Conservation (phyloP, 2,329 filamentous ascomycete species). For the Phyllosticta citribraziliensis region DNA sequence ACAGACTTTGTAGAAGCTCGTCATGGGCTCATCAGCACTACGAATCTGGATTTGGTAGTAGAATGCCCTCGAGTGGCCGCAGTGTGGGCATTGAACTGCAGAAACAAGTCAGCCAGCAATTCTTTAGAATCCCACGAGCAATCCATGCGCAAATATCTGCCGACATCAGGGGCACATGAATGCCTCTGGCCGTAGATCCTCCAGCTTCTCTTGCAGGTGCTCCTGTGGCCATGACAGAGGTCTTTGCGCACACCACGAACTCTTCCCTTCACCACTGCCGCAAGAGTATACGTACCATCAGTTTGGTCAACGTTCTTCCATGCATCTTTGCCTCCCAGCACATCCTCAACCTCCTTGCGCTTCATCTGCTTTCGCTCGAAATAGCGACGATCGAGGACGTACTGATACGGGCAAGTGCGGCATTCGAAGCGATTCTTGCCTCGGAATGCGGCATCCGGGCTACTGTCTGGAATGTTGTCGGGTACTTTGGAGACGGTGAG, state of each 20-base stretch:
- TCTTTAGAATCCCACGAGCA: not conserved
- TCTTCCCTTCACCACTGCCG: not conserved
- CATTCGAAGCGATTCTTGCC: conserved; percentile 79
- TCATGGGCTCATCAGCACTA: conserved; percentile 97
- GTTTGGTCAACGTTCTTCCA: conserved; percentile 90
- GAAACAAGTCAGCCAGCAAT: not conserved
- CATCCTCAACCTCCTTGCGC: conserved; percentile 78
- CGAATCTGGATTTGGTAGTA: conserved; percentile 97
- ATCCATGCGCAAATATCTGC: not conserved
- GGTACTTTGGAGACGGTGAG: conserved; percentile 56
- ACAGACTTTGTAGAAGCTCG: conserved; percentile 78
- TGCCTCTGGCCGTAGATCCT: not conserved
- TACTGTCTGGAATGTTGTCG: conserved; percentile 28
- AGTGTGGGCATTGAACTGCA: conserved; percentile 75
- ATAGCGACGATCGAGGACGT: conserved; percentile 66
- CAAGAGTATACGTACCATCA: conserved; percentile 35
- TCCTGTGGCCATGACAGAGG: not conserved
- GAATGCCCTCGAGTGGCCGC: conserved; percentile 74
- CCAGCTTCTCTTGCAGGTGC: not conserved
- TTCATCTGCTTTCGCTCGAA: conserved; percentile 74
- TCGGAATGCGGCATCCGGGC: conserved; percentile 17
- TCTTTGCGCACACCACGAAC: too few species aligned
- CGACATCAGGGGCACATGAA: not conserved
- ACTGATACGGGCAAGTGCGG: conserved; percentile 89
- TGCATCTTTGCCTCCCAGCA: conserved; percentile 77